Percentiles rank a stretch among this genome's conserved stretches.
Evolutionary conservation across 106 monocot genomes (phyloP).

Genomic region (Narthecium ossifragum): DNA sequence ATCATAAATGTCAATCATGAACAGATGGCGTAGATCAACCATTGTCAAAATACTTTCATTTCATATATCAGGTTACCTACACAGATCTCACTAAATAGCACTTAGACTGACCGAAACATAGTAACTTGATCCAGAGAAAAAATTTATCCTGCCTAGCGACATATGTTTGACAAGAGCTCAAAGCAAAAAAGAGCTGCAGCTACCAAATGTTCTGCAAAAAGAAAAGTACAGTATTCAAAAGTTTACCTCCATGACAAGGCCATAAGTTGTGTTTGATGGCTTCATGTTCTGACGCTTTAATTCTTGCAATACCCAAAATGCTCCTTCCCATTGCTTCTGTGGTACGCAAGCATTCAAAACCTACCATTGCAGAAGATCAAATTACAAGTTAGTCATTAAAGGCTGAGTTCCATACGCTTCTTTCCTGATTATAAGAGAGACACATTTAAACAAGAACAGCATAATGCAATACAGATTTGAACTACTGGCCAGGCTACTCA

Average conservation of each 20-base stretch:
- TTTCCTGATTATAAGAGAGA: background rate
- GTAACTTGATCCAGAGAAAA: too few relatives aligned
- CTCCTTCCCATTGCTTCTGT: constrained; percentile 93
- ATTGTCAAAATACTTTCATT: too few relatives aligned
- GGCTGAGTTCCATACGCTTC: too few relatives aligned
- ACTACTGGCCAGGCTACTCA: constrained; percentile 27
- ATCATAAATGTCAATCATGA: too few relatives aligned
- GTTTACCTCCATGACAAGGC: constrained; percentile 93
- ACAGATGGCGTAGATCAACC: too few relatives aligned
- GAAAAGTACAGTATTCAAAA: background rate
- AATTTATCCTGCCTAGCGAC: too few relatives aligned
- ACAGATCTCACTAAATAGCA: too few relatives aligned
- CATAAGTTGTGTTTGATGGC: constrained; percentile 87
- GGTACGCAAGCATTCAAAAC: constrained; percentile 95
- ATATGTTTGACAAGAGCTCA: too few relatives aligned
- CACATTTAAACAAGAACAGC: background rate
- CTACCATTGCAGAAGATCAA: constrained; percentile 18
- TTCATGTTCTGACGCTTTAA: constrained; percentile 59
- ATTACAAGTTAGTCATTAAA: background rate
- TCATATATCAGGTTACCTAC: too few relatives aligned
- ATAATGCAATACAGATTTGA: background rate
- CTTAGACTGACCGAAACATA: too few relatives aligned
- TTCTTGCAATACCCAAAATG: constrained; percentile 96
- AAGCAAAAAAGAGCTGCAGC: too few relatives aligned
- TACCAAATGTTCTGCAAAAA: too few relatives aligned